phyloP scores from a whole-genome alignment of 75 land plant species.

The Cunninghamia lanceolata region DNA sequence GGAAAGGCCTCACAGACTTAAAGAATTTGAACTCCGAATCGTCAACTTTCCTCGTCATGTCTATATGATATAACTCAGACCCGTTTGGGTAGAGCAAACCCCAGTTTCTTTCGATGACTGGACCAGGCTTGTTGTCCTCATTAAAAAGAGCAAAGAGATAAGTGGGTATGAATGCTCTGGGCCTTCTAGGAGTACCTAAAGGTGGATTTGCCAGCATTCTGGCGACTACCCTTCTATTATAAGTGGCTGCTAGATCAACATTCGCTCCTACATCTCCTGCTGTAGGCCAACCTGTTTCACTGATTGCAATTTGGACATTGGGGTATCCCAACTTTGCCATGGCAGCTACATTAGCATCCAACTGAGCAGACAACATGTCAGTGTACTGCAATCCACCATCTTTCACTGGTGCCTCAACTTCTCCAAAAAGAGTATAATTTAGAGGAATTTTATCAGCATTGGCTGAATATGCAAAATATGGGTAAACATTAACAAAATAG shows the following conservation, averaged over 20 bases:
- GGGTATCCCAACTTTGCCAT: constrained; percentile 53
- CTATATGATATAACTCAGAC: constrained; percentile 20
- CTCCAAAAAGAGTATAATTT: constrained; percentile 24
- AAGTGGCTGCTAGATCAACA: constrained; percentile 69
- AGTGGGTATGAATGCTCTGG: constrained; percentile 45
- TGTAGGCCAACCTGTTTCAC: constrained; percentile 97
- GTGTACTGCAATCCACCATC: constrained; percentile 42
- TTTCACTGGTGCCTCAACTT: constrained; percentile 25
- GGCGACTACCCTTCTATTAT: constrained; percentile 64
- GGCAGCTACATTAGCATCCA: constrained; percentile 64
- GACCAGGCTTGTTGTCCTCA: constrained; percentile 43
- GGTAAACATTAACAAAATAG: constrained; percentile 25
- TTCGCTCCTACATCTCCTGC: constrained; percentile 67
- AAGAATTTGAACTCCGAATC: background rate
- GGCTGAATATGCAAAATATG: constrained; percentile 20
- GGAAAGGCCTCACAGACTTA: constrained; percentile 7
- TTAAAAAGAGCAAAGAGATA: constrained; percentile 79
- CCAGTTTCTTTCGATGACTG: constrained; percentile 16
- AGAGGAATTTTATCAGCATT: constrained; percentile 10
- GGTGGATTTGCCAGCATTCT: constrained; percentile 39
- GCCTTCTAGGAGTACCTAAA: constrained; percentile 75
- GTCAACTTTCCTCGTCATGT: constrained; percentile 7
- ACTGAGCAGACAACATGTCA: constrained; percentile 72
- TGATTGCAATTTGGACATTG: constrained; percentile 47
- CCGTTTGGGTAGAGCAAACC: constrained; percentile 31